Conservation (phyloP, 495 filamentous ascomycete genomes). For the Symbiotaphrina buchneri region DNA sequence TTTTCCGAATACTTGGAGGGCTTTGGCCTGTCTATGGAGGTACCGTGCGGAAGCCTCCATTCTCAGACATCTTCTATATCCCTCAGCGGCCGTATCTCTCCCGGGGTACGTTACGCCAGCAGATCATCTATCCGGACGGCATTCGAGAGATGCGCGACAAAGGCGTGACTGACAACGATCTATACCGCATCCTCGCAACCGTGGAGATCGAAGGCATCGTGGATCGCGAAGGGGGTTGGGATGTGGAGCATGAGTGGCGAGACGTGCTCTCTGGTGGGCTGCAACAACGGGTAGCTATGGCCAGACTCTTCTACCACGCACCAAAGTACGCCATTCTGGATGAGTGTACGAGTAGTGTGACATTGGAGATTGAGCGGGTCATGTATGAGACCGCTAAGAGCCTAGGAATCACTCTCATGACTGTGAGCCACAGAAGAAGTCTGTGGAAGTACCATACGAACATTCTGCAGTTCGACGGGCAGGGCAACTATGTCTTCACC, state of each 20-base stretch:
- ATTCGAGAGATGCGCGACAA: conserved; percentile 67
- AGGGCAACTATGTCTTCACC: conserved; percentile 79
- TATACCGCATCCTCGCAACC: conserved; percentile 49
- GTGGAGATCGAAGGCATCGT: conserved; percentile 74
- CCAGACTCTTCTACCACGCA: conserved; percentile 81
- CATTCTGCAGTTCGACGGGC: conserved; percentile 91
- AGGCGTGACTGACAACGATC: conserved; percentile 61
- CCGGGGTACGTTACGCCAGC: conserved; percentile 70
- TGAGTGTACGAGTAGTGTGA: conserved; percentile 87
- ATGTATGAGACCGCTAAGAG: conserved; percentile 96
- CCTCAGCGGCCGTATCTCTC: conserved; percentile 89
- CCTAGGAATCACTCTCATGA: conserved; percentile 86
- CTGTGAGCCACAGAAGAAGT: conserved; percentile 73
- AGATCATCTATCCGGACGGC: conserved; percentile 92
- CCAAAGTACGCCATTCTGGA: conserved; percentile 88
- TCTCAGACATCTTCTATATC: conserved; percentile 91
- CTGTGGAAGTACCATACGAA: conserved; percentile 89
- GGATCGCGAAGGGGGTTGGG: conserved; percentile 65
- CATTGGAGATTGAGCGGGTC: conserved; percentile 75
- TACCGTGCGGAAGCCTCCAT: conserved; percentile 68
- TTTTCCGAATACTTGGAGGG: conserved; percentile 90
- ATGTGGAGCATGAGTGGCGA: conserved; percentile 90
- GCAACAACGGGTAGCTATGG: conserved; percentile 97
- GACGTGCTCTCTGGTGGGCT: conserved; percentile 75
- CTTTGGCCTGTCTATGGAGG: conserved; percentile 99